Evolutionary conservation across 257 asterid species (phyloP).

Genomic region (Handroanthus guayacan): DNA sequence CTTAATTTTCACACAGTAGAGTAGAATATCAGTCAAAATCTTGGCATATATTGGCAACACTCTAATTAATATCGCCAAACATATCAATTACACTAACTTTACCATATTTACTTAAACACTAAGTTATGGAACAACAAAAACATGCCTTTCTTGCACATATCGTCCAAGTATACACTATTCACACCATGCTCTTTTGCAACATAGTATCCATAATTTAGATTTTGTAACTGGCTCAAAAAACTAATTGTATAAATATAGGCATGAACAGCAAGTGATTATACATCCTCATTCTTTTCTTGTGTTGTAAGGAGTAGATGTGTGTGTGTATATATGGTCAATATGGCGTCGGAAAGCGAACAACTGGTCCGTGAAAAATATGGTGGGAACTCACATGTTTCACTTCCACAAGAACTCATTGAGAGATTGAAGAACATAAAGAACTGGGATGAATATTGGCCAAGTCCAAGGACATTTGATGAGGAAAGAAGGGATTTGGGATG

Average conservation of each 20-base stretch:
- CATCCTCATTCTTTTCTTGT: background rate
- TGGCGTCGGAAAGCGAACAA: constrained; percentile 18
- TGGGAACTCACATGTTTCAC: constrained; percentile 7
- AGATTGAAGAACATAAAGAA: constrained; percentile 36
- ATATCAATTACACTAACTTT: background rate
- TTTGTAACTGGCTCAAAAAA: background rate
- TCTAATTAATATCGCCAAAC: background rate
- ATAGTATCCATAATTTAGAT: background rate
- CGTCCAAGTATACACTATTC: background rate
- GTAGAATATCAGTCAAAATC: constrained; percentile 11
- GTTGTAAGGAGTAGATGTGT: background rate
- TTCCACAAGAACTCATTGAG: constrained; percentile 35
- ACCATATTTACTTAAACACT: background rate
- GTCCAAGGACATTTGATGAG: constrained; percentile 41
- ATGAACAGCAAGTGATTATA: background rate
- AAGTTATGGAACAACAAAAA: background rate
- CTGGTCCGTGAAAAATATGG: background rate
- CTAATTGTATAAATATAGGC: background rate
- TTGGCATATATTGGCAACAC: background rate
- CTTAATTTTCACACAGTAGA: background rate
- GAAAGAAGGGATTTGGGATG: constrained; percentile 35
- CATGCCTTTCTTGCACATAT: background rate
- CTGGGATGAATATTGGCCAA: constrained; percentile 49
- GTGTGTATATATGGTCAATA: background rate
- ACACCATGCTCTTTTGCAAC: background rate